Evolutionary conservation across 768 basidiomycete species (phyloP).

Genomic region (Rhizopogon vulgaris): DNA sequence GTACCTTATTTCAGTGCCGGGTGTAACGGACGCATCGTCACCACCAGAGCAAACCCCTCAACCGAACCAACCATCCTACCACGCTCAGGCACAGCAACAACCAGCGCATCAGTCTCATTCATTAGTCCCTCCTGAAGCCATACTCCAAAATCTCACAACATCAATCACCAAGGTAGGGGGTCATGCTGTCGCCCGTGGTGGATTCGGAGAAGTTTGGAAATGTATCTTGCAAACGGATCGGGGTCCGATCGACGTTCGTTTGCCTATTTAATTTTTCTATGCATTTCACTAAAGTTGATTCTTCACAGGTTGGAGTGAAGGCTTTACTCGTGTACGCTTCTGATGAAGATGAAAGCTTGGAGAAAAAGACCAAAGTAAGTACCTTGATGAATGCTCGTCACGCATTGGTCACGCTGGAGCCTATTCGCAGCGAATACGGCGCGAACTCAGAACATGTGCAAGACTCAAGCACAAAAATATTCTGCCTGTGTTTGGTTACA

Average conservation of each 20-base stretch:
- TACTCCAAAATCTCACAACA: no score
- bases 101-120: no score
- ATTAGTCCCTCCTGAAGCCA: no score
- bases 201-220: neutral
- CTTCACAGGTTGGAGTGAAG: neutral
- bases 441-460: slow-evolving; percentile 16
- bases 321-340: neutral
- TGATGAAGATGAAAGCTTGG: neutral
- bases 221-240: neutral
- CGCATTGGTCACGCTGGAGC: no score
- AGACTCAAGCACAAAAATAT: slow-evolving; percentile 15
- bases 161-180: no score
- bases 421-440: slow-evolving; percentile 11
- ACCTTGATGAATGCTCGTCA: no score
- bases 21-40: slow-evolving; percentile 45
- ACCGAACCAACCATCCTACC: slow-evolving; percentile 3
- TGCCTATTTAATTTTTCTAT: no score
- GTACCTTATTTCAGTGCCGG: slow-evolving; percentile 77
- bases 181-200: neutral
- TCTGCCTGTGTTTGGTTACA: slow-evolving; percentile 12
- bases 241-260: neutral
- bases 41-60: slow-evolving; percentile 9
- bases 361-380: neutral
- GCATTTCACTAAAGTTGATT: no score
- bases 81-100: no score